Base-by-base conservation (phyloP, 352 stramenopile species). In the Pythium monospermum region DNA sequence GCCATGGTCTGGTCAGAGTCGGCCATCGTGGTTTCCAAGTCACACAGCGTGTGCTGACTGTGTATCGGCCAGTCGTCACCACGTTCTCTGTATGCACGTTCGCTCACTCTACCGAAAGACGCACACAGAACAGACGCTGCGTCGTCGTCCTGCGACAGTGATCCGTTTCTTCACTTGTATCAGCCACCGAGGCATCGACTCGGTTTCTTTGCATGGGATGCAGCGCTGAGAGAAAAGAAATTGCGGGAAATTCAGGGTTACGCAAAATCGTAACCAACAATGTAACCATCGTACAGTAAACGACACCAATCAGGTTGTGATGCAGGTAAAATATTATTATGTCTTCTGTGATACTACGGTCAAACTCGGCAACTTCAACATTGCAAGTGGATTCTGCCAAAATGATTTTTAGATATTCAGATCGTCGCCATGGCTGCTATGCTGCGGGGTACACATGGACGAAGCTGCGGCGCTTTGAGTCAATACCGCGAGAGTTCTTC, bases 401-500 rank as follows among this genome's bases (percentile, higher is more conserved):
- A n/a, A n/a, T n/a, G n/a, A n/a, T n/a, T n/a, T n/a, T n/a, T n/a
- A n/a, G n/a, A n/a, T n/a, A n/a, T n/a, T n/a, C n/a, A n/a, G n/a
- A n/a, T n/a, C n/a, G n/a, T n/a, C n/a, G n/a, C n/a, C n/a, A n/a
- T n/a, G n/a, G 6, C 46, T 11, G 23, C 46, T 43, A 63, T 51
- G 57, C 49, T 13, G 57, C 49, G 15, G 57, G 57, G 40, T 59
- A 55, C 21, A 50, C 49, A 18, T 52, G 36, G 7, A 25, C 15
- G 38, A 62, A 27, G 27, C 48, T 57, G 7, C 39, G 43, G n/a
- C 59, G 52, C 15, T 67, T 67, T n/a, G 42, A 44, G 47, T 67
- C 59, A 37, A 67, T 62, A 2, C 59, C 59, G 18, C 59, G 59
- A 21, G 59, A 67, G 41, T 67, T 67, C 47, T 59, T 67, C n/a